phyloP scores from a whole-genome alignment of 495 filamentous ascomycete species.

The Annulohypoxylon bovei region DNA sequence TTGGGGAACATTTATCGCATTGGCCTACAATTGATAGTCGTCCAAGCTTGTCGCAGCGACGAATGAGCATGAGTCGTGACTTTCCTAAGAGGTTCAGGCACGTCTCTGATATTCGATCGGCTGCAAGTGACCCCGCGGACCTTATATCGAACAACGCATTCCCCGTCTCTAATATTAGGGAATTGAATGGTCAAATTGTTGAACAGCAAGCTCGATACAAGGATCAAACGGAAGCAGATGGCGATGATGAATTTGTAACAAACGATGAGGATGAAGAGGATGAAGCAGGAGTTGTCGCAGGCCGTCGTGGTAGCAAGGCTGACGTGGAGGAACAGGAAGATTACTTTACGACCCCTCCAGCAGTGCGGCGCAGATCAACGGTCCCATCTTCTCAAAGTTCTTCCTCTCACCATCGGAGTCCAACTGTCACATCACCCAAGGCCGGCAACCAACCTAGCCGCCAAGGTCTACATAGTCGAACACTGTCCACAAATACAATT shows the following conservation, averaged over 20 bases:
- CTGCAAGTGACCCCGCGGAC: slow-evolving; percentile 65
- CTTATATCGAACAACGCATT: slow-evolving; percentile 56
- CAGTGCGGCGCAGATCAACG: slow-evolving; percentile 35
- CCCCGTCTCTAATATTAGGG: slow-evolving; percentile 43
- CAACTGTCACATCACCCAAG: slow-evolving; percentile 45
- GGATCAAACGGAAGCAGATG: slow-evolving; percentile 79
- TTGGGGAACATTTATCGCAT: slow-evolving; percentile 65
- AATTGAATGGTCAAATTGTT: slow-evolving; percentile 36
- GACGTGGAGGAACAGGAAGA: slow-evolving; percentile 52
- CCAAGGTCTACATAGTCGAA: slow-evolving; percentile 65
- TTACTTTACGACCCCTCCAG: slow-evolving; percentile 58
- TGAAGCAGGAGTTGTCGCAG: slow-evolving; percentile 47
- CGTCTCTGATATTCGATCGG: slow-evolving; percentile 61
- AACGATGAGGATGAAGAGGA: slow-evolving; percentile 72
- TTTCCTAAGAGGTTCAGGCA: slow-evolving; percentile 51
- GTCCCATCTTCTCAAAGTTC: slow-evolving; percentile 40
- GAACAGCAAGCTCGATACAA: slow-evolving; percentile 51
- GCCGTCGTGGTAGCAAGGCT: slow-evolving; percentile 28
- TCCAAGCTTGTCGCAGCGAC: slow-evolving; percentile 52
- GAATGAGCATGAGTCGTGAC: slow-evolving; percentile 56
- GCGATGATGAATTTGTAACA: slow-evolving; percentile 89
- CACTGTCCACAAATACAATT: slow-evolving; percentile 80
- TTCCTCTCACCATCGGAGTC: slow-evolving; percentile 37
- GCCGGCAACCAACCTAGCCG: slow-evolving; percentile 43
- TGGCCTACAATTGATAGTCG: slow-evolving; percentile 60